Conservation (phyloP, 2,329 filamentous ascomycete species). For the Aspergillus candidus region DNA sequence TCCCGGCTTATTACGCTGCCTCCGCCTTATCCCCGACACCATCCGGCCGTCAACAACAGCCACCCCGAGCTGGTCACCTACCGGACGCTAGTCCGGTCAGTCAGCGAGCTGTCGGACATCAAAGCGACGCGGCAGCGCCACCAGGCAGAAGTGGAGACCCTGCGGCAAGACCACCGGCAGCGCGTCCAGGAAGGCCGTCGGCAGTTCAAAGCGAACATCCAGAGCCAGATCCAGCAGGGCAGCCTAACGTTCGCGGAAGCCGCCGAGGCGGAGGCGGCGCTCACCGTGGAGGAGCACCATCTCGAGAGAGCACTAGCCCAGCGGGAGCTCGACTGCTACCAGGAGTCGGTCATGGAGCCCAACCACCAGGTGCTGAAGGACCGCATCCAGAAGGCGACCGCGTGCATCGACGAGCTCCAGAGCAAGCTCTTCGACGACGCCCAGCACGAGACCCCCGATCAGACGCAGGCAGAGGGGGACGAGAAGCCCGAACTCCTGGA, state of each 20-base stretch:
- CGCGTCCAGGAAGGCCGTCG: conserved; percentile 56
- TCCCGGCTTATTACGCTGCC: conserved; percentile 89
- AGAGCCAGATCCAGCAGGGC: conserved; percentile 69
- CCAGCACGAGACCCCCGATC: conserved; percentile 64
- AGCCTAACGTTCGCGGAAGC: conserved; percentile 78
- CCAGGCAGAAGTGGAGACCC: conserved; percentile 44
- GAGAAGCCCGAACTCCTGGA: conserved; percentile 91
- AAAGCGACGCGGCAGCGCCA: conserved; percentile 57
- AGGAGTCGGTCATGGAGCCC: conserved; percentile 74
- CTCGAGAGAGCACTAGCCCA: conserved; percentile 68
- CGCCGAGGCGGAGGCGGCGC: conserved; percentile 70
- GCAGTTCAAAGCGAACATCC: conserved; percentile 66
- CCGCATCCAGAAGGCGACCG: conserved; percentile 66
- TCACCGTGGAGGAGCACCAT: conserved; percentile 63
- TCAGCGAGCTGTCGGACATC: conserved; percentile 69
- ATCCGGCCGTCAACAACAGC: conserved; percentile 92
- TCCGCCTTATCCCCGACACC: conserved; percentile 87
- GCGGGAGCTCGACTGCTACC: conserved; percentile 76
- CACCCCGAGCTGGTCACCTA: conserved; percentile 82
- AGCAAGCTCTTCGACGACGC: conserved; percentile 67
- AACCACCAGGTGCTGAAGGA: conserved; percentile 72
- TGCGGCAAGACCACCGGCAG: conserved; percentile 48
- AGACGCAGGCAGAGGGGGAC: conserved; percentile 90
- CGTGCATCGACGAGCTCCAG: conserved; percentile 70
- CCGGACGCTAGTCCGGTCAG: conserved; percentile 63